A percentile compares a stretch with the other conserved stretches of the same genome.
phyloP scores from a whole-genome alignment of 1,284 basidiomycete species.

The Microbotryum silenes-acaulis region DNA sequence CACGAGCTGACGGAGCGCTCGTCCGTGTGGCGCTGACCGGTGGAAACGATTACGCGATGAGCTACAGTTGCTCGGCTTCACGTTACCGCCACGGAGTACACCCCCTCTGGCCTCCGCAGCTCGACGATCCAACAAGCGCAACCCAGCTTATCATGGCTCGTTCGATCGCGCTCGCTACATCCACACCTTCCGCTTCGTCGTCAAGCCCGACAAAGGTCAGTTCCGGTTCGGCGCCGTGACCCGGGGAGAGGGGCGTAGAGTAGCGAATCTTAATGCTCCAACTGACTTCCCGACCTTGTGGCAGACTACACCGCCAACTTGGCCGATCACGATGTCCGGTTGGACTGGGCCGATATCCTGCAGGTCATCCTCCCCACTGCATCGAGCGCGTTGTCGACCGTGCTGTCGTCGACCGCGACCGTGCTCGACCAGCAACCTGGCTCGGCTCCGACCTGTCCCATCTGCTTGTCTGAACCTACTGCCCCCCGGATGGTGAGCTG shows the following conservation, averaged over 20 bases:
- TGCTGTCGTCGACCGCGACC: conserved; percentile 19
- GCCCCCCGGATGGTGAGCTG: conserved; percentile 93
- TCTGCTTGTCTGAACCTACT: conserved; percentile 83
- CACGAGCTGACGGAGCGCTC: neutral
- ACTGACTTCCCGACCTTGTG: neutral
- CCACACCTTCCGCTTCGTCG: conserved; percentile 87
- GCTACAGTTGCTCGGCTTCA: conserved; percentile 34
- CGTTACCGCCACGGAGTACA: conserved; percentile 28
- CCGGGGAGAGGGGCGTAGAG: neutral
- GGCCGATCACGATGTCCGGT: conserved; percentile 59
- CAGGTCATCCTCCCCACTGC: conserved; percentile 84
- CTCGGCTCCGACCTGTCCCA: conserved; percentile 66
- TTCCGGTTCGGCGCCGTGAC: neutral
- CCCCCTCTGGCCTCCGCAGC: conserved; percentile 19
- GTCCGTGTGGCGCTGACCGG: too few species aligned
- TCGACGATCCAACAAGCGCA: conserved; percentile 20
- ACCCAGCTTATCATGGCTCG: neutral
- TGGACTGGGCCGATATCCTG: conserved; percentile 93
- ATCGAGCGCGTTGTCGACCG: conserved; percentile 39
- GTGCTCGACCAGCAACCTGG: conserved; percentile 21
- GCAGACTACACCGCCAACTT: conserved; percentile 85
- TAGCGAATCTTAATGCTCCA: too few species aligned
- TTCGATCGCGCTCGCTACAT: conserved; percentile 51
- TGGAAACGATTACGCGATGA: too few species aligned
- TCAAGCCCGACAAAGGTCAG: conserved; percentile 57